Evolutionary conservation across 257 asterid genomes (phyloP).

Genomic region (Verbena officinalis): DNA sequence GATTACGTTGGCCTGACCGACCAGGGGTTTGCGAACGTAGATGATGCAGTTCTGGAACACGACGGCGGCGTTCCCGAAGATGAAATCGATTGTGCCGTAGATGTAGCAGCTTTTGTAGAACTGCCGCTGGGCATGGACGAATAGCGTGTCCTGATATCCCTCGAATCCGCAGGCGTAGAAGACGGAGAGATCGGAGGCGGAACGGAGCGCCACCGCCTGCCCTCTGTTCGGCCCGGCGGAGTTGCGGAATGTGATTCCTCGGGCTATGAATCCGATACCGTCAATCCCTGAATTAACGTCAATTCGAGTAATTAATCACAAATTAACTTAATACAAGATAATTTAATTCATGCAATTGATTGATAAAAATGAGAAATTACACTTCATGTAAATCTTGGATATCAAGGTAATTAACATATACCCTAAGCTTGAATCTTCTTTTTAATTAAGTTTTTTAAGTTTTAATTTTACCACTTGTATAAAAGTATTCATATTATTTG

Average conservation of each 20-base stretch:
- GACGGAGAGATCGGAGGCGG: slow-evolving; percentile 90
- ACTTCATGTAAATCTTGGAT: background rate
- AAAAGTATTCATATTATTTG: no score
- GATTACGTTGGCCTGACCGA: slow-evolving; percentile 72
- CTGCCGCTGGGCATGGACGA: slow-evolving; percentile 91
- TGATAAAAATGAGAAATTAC: slow-evolving; percentile 17
- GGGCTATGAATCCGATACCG: slow-evolving; percentile 84
- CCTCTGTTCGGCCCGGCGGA: slow-evolving; percentile 75
- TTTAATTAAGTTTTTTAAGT: no score
- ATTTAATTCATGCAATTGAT: background rate
- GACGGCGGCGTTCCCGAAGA: slow-evolving; percentile 89
- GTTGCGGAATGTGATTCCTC: slow-evolving; percentile 88
- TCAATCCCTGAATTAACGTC: slow-evolving; percentile 53
- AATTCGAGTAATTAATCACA: background rate
- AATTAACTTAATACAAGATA: slow-evolving; percentile 11
- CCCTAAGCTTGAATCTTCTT: no score
- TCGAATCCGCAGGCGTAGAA: slow-evolving; percentile 74
- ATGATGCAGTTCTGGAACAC: slow-evolving; percentile 80
- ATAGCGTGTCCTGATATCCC: slow-evolving; percentile 90
- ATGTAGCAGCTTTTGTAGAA: slow-evolving; percentile 80
- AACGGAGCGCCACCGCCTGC: slow-evolving; percentile 92
- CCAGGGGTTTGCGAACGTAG: slow-evolving; percentile 68
- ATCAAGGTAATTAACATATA: background rate
- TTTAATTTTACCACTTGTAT: background rate
- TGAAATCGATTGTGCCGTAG: slow-evolving; percentile 85